Conservation (phyloP, 148 eudicot genomes). For the Heliamphora exappendiculata region DNA sequence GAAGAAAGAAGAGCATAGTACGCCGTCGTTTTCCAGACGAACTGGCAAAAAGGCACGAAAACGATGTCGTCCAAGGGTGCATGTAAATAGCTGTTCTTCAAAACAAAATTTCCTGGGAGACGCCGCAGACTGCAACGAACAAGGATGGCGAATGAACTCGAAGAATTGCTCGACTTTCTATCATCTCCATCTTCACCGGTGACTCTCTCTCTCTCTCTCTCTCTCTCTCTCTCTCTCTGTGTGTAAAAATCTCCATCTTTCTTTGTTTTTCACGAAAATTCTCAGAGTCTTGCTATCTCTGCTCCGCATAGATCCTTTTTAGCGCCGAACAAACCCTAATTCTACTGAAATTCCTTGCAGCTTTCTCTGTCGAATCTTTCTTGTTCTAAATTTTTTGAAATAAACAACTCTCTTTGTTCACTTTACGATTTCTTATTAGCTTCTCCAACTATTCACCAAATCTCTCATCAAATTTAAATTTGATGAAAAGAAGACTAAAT, state of each 20-base stretch:
- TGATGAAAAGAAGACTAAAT: no score
- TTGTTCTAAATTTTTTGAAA: no score
- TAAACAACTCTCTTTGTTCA: no score
- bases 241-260: background rate
- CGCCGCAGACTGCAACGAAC: background rate
- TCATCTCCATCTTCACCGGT: constrained; percentile 83
- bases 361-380: background rate
- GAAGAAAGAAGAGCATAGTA: no score
- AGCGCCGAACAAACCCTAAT: constrained; percentile 5
- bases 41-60: no score
- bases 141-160: constrained; percentile 82
- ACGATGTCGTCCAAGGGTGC: background rate
- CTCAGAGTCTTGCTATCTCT: background rate
- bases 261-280: background rate
- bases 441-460: no score
- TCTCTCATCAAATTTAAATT: no score
- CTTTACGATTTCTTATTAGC: no score
- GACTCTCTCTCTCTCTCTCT: constrained; percentile 8
- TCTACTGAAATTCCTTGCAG: background rate
- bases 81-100: background rate
- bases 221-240: background rate
- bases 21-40: no score
- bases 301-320: no score
- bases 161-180: constrained; percentile 80
- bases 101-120: background rate